Percentiles rank a stretch among this genome's conserved stretches.
Conservation (phyloP, 306 rosid genomes). For the Castanopsis chinensis region DNA sequence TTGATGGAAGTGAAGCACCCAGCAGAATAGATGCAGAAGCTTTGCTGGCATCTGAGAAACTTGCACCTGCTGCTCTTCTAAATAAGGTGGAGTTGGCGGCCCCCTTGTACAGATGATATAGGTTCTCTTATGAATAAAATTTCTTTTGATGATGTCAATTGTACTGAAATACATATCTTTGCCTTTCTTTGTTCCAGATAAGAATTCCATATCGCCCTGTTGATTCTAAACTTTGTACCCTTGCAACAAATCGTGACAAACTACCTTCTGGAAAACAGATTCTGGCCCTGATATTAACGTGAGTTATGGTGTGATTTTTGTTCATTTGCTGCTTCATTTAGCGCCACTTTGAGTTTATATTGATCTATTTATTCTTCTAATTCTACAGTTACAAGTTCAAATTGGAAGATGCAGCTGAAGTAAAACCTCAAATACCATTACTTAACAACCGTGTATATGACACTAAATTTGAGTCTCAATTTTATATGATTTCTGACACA, state of each 20-base stretch:
- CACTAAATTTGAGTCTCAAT: conserved; percentile 88
- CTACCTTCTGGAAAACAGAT: conserved; percentile 90
- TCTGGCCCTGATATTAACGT: conserved; percentile 84
- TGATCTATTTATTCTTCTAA: conserved; percentile 18
- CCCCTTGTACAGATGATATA: neutral
- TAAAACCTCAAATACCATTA: conserved; percentile 78
- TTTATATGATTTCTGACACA: conserved; percentile 82
- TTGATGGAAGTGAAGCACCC: conserved; percentile 97
- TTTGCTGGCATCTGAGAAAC: conserved; percentile 69
- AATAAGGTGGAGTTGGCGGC: conserved; percentile 64
- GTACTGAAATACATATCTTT: conserved; percentile 15
- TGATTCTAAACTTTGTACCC: conserved; percentile 75
- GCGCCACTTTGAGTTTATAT: conserved; percentile 8
- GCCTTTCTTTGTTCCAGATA: conserved; percentile 49
- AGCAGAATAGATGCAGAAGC: conserved; percentile 85
- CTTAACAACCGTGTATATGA: conserved; percentile 87
- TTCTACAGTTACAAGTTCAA: conserved; percentile 85
- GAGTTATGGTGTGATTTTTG: conserved; percentile 37
- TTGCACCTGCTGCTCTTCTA: conserved; percentile 80
- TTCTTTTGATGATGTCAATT: conserved; percentile 14
- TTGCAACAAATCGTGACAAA: conserved; percentile 78
- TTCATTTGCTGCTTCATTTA: conserved; percentile 19
- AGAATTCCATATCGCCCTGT: conserved; percentile 79
- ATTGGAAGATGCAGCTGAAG: conserved; percentile 87
- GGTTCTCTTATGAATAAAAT: neutral